Evolutionary conservation across 2,329 filamentous ascomycete species (phyloP).

Genomic region (Ophiostoma perfectum): DNA sequence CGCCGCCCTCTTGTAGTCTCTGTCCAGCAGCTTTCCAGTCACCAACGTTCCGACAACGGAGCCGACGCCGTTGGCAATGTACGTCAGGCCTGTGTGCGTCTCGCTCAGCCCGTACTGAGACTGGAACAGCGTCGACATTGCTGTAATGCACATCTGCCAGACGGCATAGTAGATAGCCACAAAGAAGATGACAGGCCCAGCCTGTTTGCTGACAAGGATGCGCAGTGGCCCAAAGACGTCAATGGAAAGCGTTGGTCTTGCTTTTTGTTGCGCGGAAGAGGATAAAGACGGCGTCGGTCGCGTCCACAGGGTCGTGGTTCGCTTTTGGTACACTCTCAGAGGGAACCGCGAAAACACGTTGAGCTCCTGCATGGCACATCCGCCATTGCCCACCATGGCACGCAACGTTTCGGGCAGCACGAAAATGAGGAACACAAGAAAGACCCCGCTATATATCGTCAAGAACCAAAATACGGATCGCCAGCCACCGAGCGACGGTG

Average conservation of each 20-base stretch:
- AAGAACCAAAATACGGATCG: conserved; percentile 64
- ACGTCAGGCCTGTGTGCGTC: conserved; percentile 49
- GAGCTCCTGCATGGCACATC: conserved; percentile 50
- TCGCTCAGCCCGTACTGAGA: conserved; percentile 44
- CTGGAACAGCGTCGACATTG: conserved; percentile 47
- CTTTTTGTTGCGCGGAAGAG: conserved; percentile 31
- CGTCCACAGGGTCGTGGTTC: conserved; percentile 19
- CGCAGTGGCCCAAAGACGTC: conserved; percentile 52
- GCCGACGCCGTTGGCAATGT: conserved; percentile 48
- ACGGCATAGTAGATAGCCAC: conserved; percentile 51
- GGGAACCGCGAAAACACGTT: conserved; percentile 53
- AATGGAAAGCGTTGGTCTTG: conserved; percentile 31
- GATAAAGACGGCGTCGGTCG: conserved; percentile 14
- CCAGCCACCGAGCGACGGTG: conserved; percentile 50
- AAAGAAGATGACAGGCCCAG: conserved; percentile 49
- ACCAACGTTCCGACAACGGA: conserved; percentile 44
- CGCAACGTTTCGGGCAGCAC: conserved; percentile 55
- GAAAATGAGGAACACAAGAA: conserved; percentile 49
- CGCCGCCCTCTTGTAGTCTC: conserved; percentile 61
- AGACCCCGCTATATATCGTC: conserved; percentile 47
- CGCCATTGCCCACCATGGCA: conserved; percentile 57
- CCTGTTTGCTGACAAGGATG: conserved; percentile 53
- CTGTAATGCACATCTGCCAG: conserved; percentile 51
- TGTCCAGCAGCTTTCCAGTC: conserved; percentile 54
- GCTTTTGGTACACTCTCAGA: conserved; percentile 36